These are phyloP conservation scores for Podila clonocystis DNA, from an alignment of 192 early-diverging fungal species.

Conservation along the genomic window DNA sequence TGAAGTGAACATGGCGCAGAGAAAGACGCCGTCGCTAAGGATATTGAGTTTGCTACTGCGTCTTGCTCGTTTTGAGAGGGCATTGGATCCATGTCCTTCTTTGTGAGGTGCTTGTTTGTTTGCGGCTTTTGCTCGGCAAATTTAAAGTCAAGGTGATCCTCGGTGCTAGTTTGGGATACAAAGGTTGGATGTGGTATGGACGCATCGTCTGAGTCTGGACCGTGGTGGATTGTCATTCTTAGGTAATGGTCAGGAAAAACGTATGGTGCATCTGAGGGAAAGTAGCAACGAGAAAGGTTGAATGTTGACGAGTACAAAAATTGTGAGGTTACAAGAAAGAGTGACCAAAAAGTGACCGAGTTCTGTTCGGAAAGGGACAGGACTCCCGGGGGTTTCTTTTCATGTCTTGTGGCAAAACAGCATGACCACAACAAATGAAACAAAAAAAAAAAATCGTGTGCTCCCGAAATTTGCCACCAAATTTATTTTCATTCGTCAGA, in stretches of 20 bases:
- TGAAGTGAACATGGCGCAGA: too few relatives aligned
- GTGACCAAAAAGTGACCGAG: not conserved
- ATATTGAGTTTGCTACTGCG: too few relatives aligned
- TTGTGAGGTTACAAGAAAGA: not conserved
- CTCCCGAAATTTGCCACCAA: not conserved
- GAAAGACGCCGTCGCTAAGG: too few relatives aligned
- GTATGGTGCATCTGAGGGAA: not conserved
- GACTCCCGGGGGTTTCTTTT: not conserved
- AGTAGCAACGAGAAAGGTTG: not conserved
- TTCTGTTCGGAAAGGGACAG: not conserved
- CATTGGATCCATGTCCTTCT: too few relatives aligned
- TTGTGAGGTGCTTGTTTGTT: too few relatives aligned
- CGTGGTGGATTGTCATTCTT: constrained; percentile 17
- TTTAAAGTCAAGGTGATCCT: too few relatives aligned
- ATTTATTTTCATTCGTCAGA: constrained; percentile 2
- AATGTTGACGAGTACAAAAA: not conserved
- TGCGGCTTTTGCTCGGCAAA: too few relatives aligned
- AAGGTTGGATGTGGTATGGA: too few relatives aligned
- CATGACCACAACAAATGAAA: not conserved
- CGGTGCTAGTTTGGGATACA: too few relatives aligned
- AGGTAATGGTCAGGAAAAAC: not conserved
- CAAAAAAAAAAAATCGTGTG: not conserved
- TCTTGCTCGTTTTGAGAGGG: too few relatives aligned
- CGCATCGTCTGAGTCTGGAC: not conserved
- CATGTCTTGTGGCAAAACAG: not conserved